These are phyloP conservation scores for Phytopythium boreale DNA, from an alignment of 352 stramenopile genomes.

Conservation along the genomic window DNA sequence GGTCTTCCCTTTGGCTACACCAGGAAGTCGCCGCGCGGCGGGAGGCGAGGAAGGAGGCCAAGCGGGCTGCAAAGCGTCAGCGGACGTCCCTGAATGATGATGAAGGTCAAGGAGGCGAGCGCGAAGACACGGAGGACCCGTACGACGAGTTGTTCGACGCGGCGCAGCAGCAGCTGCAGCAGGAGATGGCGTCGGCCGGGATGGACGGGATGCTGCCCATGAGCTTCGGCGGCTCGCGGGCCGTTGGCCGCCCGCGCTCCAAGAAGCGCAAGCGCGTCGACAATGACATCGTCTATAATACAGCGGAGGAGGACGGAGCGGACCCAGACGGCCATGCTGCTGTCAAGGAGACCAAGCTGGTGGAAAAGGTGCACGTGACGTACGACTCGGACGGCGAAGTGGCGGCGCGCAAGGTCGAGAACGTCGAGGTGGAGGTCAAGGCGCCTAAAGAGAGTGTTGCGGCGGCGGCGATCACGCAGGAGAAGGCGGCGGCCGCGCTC, in stretches of 20 bases:
- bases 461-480: slow-evolving; percentile 7
- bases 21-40: slow-evolving; percentile 2
- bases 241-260: slow-evolving; percentile 14
- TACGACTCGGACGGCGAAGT: slow-evolving; percentile 70
- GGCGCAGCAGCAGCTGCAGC: slow-evolving; percentile 46
- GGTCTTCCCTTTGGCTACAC: neutral
- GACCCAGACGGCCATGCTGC: neutral
- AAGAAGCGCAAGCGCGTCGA: slow-evolving; percentile 24
- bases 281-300: neutral
- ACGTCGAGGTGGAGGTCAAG: slow-evolving; percentile 26
- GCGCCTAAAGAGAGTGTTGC: slow-evolving; percentile 3
- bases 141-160: slow-evolving; percentile 45
- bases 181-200: slow-evolving; percentile 59
- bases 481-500: neutral
- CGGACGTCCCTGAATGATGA: neutral
- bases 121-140: slow-evolving; percentile 9
- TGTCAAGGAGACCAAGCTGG: slow-evolving; percentile 17
- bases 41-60: neutral
- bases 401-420: slow-evolving; percentile 33
- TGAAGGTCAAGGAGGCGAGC: neutral
- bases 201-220: slow-evolving; percentile 51
- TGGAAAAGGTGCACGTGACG: slow-evolving; percentile 60
- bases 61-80: slow-evolving; percentile 25
- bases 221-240: slow-evolving; percentile 39
- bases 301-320: neutral